Base-by-base conservation (phyloP, 495 filamentous ascomycete species). In the Amphirosellinia nigrospora region DNA sequence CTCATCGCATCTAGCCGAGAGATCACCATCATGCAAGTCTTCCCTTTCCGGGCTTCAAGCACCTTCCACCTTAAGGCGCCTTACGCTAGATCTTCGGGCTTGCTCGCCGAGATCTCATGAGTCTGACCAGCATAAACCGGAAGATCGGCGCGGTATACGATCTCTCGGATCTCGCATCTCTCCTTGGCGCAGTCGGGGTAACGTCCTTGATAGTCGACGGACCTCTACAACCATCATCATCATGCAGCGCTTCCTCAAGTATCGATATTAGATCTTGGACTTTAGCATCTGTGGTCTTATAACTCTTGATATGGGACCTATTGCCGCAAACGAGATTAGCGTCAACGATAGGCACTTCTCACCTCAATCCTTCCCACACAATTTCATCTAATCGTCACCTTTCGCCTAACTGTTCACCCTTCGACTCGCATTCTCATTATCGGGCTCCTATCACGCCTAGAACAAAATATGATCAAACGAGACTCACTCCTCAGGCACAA, bases 81-180 rank as follows among this genome's bases (percentile, higher is more conserved):
- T 0, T 74, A 70, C 16, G 71, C 70, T 9, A 72, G 70, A 19
- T 73, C 74, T 26, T 63, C 74, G 26, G 72, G 75, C 13, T 73
- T 74, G n/a, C 61, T 74, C 23, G 74, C 77, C 16, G 82, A 73
- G 70, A 89, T 78, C 48, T 75, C 69, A 69, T 84, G 85, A 43
- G 56, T 70, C 73, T 91, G 87, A 19, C 84, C 87, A 0, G 83
- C 86, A 80, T 90, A 91, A 26, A 91, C 68, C 8, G 89, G 89
- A 65, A 82, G 83, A 32, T 87, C 86, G 15, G 88, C 88, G 6
- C 87, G 79, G 75, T 92, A 92, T 0, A 66, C 73, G 28, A 92
- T 86, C n/a, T 78, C 50, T 13, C 43, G 53, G 28, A 69, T 21
- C 2, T 21, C 28, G 34, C 16, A 48, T 13, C 63, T 72, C 1